A percentile compares a stretch with the other conserved stretches of the same genome.
Conservation (phyloP, 2,329 filamentous ascomycete genomes). For the Capronia coronata region DNA sequence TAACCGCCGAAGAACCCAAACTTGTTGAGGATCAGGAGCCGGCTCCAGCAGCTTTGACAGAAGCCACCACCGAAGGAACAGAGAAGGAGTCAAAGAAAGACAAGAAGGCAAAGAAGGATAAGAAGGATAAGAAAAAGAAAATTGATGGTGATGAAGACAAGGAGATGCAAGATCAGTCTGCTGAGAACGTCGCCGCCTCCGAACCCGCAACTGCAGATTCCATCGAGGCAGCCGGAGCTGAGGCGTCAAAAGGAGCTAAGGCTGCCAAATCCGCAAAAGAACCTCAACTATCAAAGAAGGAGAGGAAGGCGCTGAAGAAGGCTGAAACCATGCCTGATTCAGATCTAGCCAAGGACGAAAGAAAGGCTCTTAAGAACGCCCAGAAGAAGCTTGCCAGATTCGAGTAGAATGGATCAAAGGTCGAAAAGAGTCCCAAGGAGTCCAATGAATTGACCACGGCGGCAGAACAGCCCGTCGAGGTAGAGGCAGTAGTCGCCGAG, state of each 20-base stretch:
- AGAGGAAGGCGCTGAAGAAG: conserved; percentile 3
- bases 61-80: conserved; percentile 28
- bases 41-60: conserved; percentile 19
- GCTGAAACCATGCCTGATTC: neutral
- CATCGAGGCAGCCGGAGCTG: conserved; percentile 25
- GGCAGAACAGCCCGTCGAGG: neutral
- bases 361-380: conserved; percentile 6
- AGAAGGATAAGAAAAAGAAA: conserved; percentile 30
- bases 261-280: neutral
- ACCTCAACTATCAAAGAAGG: conserved; percentile 2
- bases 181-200: conserved; percentile 29
- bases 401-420: neutral
- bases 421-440: neutral
- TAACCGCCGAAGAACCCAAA: conserved; percentile 30
- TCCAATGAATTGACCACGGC: too few relatives aligned
- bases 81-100: conserved; percentile 31
- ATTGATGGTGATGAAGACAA: too few relatives aligned
- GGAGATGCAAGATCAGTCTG: too few relatives aligned
- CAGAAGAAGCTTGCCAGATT: conserved; percentile 2
- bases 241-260: conserved; percentile 1
- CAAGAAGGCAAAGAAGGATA: conserved; percentile 31
- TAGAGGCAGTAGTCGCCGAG: neutral
- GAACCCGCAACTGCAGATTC: conserved; percentile 25
- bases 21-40: conserved; percentile 31
- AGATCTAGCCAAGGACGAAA: conserved; percentile 7